Evolutionary conservation across 257 asterid species (phyloP).

Genomic region (Coffea canephora): DNA sequence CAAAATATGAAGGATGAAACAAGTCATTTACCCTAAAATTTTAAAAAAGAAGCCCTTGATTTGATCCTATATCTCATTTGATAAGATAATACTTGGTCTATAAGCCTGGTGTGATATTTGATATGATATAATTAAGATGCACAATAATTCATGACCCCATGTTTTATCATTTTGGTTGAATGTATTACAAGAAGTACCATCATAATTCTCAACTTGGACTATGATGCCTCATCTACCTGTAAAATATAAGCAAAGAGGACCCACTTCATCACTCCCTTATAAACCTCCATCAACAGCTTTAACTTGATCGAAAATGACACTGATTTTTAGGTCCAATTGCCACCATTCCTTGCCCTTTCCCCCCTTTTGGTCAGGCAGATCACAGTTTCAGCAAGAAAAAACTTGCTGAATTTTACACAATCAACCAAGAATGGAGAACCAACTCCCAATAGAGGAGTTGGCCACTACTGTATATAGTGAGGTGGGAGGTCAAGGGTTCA

Average conservation of each 20-base stretch:
- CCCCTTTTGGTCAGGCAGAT: conserved; percentile 24
- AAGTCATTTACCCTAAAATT: too few species aligned
- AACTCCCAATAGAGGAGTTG: too few species aligned
- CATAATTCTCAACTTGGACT: conserved; percentile 41
- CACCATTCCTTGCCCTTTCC: background rate
- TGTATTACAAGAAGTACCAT: conserved; percentile 33
- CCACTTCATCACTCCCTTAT: conserved; percentile 30
- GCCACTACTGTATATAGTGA: too few species aligned
- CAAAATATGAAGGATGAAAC: too few species aligned
- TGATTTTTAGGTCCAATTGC: conserved; percentile 28
- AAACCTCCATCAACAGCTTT: conserved; percentile 19
- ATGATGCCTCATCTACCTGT: conserved; percentile 36
- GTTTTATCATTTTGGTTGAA: conserved; percentile 37
- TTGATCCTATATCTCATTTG: background rate
- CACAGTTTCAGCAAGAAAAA: background rate
- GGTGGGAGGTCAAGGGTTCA: too few species aligned
- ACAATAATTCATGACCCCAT: conserved; percentile 36
- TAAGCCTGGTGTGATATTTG: conserved; percentile 4
- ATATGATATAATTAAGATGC: conserved; percentile 26
- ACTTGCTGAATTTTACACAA: background rate
- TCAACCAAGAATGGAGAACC: conserved; percentile 31
- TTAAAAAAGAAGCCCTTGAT: background rate
- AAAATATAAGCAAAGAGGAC: conserved; percentile 37
- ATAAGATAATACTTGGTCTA: background rate
- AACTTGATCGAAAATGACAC: conserved; percentile 38